Percentiles rank a stretch among this genome's conserved stretches.
Conservation (phyloP, 495 filamentous ascomycete species). For the Extremus antarcticus region DNA sequence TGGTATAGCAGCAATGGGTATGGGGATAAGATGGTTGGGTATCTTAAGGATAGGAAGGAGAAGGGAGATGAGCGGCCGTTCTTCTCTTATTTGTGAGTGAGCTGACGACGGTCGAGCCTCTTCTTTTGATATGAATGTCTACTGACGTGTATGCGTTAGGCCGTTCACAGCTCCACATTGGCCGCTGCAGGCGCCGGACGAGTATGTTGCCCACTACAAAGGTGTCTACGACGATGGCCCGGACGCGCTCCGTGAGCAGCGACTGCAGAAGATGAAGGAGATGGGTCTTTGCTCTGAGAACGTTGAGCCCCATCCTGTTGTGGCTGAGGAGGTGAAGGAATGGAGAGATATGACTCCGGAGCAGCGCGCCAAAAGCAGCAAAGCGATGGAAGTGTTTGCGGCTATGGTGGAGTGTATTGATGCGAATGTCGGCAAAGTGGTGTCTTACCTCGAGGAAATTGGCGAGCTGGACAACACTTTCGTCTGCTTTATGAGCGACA, state of each 20-base stretch:
- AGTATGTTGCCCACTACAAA: slow-evolving; percentile 30
- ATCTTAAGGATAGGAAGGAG: slow-evolving; percentile 38
- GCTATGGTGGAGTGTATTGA: slow-evolving; percentile 57
- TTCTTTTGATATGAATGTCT: too few species aligned
- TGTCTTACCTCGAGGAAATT: slow-evolving; percentile 43
- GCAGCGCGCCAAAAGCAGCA: slow-evolving; percentile 41
- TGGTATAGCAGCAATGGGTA: slow-evolving; percentile 36
- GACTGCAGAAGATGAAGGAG: slow-evolving; percentile 30
- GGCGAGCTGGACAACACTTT: slow-evolving; percentile 55
- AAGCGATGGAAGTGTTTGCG: slow-evolving; percentile 52
- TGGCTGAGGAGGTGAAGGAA: slow-evolving; percentile 41
- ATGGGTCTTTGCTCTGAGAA: slow-evolving; percentile 29
- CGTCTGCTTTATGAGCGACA: slow-evolving; percentile 54
- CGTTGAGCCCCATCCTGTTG: slow-evolving; percentile 35
- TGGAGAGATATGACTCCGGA: slow-evolving; percentile 43
- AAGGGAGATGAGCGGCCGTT: slow-evolving; percentile 34
- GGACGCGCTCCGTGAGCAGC: slow-evolving; percentile 27
- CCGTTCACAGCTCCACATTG: slow-evolving; percentile 39
- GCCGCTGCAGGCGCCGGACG: slow-evolving; percentile 33
- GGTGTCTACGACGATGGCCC: slow-evolving; percentile 37
- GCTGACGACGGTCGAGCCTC: too few species aligned
- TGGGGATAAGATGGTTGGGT: slow-evolving; percentile 32
- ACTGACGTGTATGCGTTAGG: too few species aligned
- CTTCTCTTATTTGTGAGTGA: slow-evolving; percentile 37
- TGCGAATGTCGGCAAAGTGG: slow-evolving; percentile 47